Base-by-base conservation (phyloP, 1,284 basidiomycete genomes). In the Trichosporon sp. region DNA sequence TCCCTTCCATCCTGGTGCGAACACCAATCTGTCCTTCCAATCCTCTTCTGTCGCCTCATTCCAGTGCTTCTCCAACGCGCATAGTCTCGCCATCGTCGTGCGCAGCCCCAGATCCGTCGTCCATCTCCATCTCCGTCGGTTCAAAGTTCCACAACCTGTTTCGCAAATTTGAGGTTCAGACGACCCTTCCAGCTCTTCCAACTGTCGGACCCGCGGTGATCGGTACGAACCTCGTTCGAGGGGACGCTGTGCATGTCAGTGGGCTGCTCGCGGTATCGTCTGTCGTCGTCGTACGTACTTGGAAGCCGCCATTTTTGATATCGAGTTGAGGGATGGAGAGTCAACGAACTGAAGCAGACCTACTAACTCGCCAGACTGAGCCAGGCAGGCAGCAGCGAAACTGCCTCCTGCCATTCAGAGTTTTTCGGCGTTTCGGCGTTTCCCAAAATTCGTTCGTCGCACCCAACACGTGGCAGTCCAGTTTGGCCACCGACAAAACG, bases 231-330 rank as follows among this genome's bases (percentile, higher is more conserved):
- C 70, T 71, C 70, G 61, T 54, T 43, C 40, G 70, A 59, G 38
- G 70, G 61, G 40, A 71, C 70, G 48, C 70, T 71, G 70, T 12
- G 16, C 35, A 10, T 31, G 70, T 71, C 67, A 71, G 70, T 63
- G 16, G 7, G 8, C 12, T 21, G 64, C 31, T 65, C 35, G 14
- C 12, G 10, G 64, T 46, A 19, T 26, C 64, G 19, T 14, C 14
- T 10, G 64, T 40, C 10, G 10, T 46, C 19, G 19, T 8, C 14
- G 64, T 16, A 40, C 37, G 38, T 46, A 43, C 38, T 32, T 65
- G 32, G 64, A 65, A 46, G 64, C 38, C 64, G 21, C 64, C 64
- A 65, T 65, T 65, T 65, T 65, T 43, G 64, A 43, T 65, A 19
- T 43, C 32, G 14, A 43, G 10, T 65, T 65, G 64, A 65, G 16